A percentile compares a stretch with the other conserved stretches of the same genome.
Evolutionary conservation across 2,329 filamentous ascomycete genomes (phyloP).

Genomic region (Claviceps sp.): DNA sequence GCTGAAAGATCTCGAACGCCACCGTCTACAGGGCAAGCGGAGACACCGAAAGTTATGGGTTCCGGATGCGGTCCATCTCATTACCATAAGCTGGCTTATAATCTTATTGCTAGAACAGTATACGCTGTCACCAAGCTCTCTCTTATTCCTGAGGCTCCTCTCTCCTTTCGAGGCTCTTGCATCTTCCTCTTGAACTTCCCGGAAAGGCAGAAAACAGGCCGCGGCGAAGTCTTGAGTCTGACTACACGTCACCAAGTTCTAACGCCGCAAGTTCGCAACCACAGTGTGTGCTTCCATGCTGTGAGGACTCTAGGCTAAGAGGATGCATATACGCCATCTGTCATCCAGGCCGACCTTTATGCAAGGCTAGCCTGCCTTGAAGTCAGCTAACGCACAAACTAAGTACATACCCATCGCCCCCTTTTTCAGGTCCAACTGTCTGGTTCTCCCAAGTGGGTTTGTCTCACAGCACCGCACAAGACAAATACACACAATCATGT

Average conservation of each 20-base stretch:
- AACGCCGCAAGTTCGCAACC: not conserved
- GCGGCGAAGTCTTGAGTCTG: not conserved
- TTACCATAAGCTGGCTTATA: not conserved
- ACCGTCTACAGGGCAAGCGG: not conserved
- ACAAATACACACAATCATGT: not conserved
- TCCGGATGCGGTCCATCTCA: not conserved
- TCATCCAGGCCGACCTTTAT: not conserved
- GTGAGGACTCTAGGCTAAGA: not conserved
- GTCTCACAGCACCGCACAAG: not conserved
- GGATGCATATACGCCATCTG: not conserved
- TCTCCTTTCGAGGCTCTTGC: not conserved
- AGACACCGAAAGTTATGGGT: not conserved
- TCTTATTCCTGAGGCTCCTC: not conserved
- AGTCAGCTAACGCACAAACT: not conserved
- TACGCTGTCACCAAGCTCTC: not conserved
- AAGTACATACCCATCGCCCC: not conserved
- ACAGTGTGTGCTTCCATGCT: not conserved
- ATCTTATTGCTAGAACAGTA: not conserved
- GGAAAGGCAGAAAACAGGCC: not conserved
- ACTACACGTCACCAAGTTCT: not conserved
- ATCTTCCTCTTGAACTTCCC: not conserved
- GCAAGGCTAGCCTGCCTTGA: not conserved
- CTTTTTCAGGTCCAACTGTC: not conserved
- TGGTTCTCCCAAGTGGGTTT: not conserved
- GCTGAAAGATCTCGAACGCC: not conserved